phyloP scores from a whole-genome alignment of 192 early-diverging fungal genomes.

The Coemansia sp. region DNA sequence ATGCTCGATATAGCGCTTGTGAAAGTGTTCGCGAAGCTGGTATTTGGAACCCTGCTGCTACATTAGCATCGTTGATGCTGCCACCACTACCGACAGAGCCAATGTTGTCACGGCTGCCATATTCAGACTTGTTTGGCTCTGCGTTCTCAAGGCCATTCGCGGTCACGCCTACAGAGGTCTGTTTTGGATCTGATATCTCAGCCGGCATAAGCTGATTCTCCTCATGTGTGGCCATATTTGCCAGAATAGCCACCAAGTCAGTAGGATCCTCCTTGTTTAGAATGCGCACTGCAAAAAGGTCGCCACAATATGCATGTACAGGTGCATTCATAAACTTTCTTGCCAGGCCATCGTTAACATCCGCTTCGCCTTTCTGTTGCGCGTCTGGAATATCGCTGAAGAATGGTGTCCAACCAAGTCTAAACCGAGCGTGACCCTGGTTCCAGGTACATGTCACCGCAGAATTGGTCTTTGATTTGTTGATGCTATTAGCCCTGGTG shows the following conservation, averaged over 20 bases:
- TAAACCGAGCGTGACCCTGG: conserved; percentile 43
- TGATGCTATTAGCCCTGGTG: not conserved
- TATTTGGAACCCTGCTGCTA: conserved; percentile 12
- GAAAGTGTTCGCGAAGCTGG: conserved; percentile 45
- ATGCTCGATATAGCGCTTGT: conserved; percentile 42
- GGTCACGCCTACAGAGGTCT: not conserved
- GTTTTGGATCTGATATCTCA: not conserved
- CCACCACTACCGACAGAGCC: not conserved
- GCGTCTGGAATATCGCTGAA: conserved; percentile 30
- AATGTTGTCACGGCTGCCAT: not conserved
- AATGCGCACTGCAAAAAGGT: conserved; percentile 50
- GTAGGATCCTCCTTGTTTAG: conserved; percentile 55
- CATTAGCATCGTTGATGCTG: not conserved
- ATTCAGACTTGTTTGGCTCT: not conserved
- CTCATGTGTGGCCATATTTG: conserved; percentile 43
- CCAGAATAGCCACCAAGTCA: conserved; percentile 49
- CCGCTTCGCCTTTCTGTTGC: not conserved
- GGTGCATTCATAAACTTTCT: conserved; percentile 18
- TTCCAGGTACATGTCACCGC: conserved; percentile 40
- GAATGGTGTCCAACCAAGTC: conserved; percentile 55
- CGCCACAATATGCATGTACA: conserved; percentile 51
- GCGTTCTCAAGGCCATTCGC: not conserved
- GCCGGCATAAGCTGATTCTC: conserved; percentile 36
- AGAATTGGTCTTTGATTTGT: conserved; percentile 6
- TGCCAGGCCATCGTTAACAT: not conserved